Evolutionary conservation across 805 yeast genomes (phyloP), one percentile per base, ranked within the genome.

Genomic region (Saturnispora saitoi): DNA sequence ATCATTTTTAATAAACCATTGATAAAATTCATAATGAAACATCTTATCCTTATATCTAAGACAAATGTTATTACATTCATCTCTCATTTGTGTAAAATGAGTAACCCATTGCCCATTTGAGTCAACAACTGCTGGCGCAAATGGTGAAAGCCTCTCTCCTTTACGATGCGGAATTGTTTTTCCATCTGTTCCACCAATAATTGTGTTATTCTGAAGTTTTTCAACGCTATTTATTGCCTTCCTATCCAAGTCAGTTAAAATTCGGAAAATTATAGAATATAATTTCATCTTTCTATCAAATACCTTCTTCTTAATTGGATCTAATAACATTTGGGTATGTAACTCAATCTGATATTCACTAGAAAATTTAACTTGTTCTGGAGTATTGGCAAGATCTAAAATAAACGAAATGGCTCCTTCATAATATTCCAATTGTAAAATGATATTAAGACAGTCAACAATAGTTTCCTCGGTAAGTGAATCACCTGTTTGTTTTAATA

Each of bases 1-100:
- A 4, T 87, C 90, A 59, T 86, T 86, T 40, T 73, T 67, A 31
- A 88, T 82, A 56, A 88, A 81, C 97, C 98, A 93, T 62, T 87
- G 91, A 64, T 93, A 93, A 54, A 93, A 77, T 54, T 86, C 86
- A 66, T 82, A 88, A 55, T 93, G 99, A 74, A 93, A 93, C n/a
- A 80, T 64, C 58, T 83, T 86, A 61, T 93, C 98, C 41, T 77
- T 72, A 47, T 82, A 81, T 15, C 77, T 76, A 58, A 89, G 80
- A 48, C 93, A 86, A 15, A 83, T 73, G 8, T 76, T 75, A 62
- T 90, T 90, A 30, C 93, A 78, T 38, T 78, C 72, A 56, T 86
- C 86, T 56, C 95, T 75, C 24, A 83, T 64, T 51, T 77, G 78
- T 17, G 76, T 69, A 54, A 75, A 73, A 47, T 78, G 81, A 36